phyloP scores from a whole-genome alignment of 2,329 filamentous ascomycete species.

The Tolypocladium tundrense region DNA sequence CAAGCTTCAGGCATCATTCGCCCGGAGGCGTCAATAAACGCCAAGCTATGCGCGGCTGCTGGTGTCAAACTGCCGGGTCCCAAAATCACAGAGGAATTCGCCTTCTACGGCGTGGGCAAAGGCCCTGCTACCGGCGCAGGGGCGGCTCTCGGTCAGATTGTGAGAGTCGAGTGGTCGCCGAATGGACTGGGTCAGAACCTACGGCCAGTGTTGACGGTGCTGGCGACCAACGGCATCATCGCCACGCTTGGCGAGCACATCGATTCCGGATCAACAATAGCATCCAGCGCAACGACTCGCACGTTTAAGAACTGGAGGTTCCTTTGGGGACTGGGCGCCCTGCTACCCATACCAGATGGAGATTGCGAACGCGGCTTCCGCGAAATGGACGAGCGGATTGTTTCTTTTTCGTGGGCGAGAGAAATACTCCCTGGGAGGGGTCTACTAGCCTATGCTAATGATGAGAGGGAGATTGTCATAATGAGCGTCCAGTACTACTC shows the following conservation, averaged over 20 bases:
- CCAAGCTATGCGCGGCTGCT: slow-evolving; percentile 29
- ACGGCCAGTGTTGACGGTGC: slow-evolving; percentile 38
- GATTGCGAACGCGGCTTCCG: slow-evolving; percentile 17
- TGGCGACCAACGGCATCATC: slow-evolving; percentile 40
- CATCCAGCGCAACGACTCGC: slow-evolving; percentile 22
- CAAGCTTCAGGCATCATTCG: slow-evolving; percentile 21
- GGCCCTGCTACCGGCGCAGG: slow-evolving; percentile 37
- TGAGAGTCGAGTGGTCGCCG: slow-evolving; percentile 47
- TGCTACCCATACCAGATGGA: slow-evolving; percentile 35
- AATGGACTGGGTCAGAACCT: slow-evolving; percentile 43
- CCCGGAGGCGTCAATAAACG: slow-evolving; percentile 34
- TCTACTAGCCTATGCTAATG: slow-evolving; percentile 41
- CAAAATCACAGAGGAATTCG: slow-evolving; percentile 14
- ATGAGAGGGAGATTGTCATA: slow-evolving; percentile 38
- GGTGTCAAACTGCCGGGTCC: slow-evolving; percentile 21
- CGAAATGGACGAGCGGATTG: slow-evolving; percentile 34
- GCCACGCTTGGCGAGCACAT: slow-evolving; percentile 40
- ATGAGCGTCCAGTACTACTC: slow-evolving; percentile 33
- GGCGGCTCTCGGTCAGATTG: slow-evolving; percentile 42
- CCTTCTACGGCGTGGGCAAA: slow-evolving; percentile 32
- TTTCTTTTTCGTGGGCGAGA: slow-evolving; percentile 43
- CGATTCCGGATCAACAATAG: slow-evolving; percentile 15
- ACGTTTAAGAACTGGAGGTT: slow-evolving; percentile 40
- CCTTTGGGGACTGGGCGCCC: slow-evolving; percentile 46
- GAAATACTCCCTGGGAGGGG: slow-evolving; percentile 29